Conservation (phyloP, 139 green algal genomes). For the Volvox africanus region DNA sequence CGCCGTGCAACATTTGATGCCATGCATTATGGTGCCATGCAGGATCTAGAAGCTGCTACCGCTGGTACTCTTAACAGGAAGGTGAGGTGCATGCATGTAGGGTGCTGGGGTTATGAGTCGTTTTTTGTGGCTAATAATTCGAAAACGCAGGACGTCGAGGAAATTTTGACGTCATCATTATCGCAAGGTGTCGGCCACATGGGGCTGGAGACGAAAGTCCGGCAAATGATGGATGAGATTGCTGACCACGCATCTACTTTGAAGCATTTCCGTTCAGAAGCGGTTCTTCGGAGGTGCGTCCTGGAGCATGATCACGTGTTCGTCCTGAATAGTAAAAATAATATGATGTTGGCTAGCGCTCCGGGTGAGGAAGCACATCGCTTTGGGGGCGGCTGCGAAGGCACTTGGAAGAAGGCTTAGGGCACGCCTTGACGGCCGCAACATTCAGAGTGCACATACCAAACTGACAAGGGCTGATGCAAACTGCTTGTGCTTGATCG, state of each 20-base stretch:
- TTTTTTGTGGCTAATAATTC: background rate
- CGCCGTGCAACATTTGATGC: too few relatives aligned
- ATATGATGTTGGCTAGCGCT: too few relatives aligned
- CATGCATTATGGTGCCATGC: background rate
- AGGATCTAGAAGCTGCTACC: conserved; percentile 1
- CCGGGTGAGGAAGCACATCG: too few relatives aligned
- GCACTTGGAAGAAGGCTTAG: too few relatives aligned
- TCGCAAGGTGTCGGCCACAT: background rate
- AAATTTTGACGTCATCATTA: background rate
- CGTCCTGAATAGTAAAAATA: too few relatives aligned
- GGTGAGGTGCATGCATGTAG: background rate
- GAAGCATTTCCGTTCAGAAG: background rate
- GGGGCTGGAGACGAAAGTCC: background rate
- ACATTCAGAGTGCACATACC: too few relatives aligned
- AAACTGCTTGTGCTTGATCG: too few relatives aligned
- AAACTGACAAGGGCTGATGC: too few relatives aligned
- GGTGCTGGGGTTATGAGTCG: background rate
- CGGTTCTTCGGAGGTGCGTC: conserved; percentile 27
- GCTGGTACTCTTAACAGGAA: background rate
- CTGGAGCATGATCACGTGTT: too few relatives aligned
- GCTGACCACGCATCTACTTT: background rate
- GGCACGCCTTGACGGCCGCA: too few relatives aligned
- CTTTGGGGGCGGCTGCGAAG: too few relatives aligned
- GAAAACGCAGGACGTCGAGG: conserved; percentile 13
- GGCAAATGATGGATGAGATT: conserved; percentile 34